A percentile compares a stretch with the other conserved stretches of the same genome.
phyloP scores from a whole-genome alignment of 2,329 filamentous ascomycete genomes.

The Aspergillus sp. region DNA sequence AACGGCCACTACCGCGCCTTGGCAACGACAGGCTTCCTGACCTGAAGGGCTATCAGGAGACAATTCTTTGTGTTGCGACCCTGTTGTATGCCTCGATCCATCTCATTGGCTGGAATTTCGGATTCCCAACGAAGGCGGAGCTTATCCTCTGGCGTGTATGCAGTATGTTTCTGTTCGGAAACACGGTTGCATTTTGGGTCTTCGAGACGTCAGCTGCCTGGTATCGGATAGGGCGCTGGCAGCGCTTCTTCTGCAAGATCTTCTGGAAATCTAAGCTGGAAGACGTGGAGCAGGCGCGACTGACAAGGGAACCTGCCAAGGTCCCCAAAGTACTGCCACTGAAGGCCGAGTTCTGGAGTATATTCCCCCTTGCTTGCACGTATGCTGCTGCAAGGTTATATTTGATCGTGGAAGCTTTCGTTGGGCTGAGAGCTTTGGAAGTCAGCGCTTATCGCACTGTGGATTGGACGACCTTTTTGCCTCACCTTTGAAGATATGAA shows the following conservation, averaged over 20 bases:
- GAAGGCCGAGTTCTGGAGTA: not conserved
- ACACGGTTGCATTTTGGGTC: too few species aligned
- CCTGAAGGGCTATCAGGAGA: too few species aligned
- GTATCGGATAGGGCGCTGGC: not conserved
- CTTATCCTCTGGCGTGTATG: too few species aligned
- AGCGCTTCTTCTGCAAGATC: not conserved
- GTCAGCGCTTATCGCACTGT: not conserved
- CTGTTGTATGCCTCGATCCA: too few species aligned
- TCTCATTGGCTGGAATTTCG: too few species aligned
- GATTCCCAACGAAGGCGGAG: too few species aligned
- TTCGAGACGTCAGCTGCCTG: not conserved
- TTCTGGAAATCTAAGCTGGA: not conserved
- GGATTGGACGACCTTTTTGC: not conserved
- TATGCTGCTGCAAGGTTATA: not conserved
- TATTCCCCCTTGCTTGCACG: not conserved
- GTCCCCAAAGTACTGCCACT: not conserved
- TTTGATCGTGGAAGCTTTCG: not conserved
- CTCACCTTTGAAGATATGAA: not conserved
- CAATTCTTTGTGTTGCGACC: too few species aligned
- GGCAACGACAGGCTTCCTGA: too few species aligned
- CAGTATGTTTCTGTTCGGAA: too few species aligned
- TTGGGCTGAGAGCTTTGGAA: not conserved
- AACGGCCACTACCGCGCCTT: too few species aligned
- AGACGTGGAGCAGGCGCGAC: not conserved
- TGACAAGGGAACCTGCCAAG: not conserved